These are phyloP conservation scores for Euphorbia tirucalli DNA, from an alignment of 345 rosid genomes.

Conservation along the genomic window DNA sequence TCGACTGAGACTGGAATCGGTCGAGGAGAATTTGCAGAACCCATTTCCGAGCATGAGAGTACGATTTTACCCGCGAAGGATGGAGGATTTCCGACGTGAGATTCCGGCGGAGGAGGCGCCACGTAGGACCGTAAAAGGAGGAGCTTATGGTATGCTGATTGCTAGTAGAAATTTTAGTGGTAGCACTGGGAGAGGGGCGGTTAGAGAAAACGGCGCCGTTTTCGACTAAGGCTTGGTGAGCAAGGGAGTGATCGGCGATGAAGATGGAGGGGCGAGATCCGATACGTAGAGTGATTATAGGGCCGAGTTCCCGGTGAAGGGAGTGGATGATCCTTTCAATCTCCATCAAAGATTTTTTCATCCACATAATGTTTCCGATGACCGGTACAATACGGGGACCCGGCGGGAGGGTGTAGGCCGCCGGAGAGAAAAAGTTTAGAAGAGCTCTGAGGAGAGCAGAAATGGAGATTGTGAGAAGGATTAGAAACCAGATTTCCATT, in stretches of 20 bases:
- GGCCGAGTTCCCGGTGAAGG: constrained; percentile 13
- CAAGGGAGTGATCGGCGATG: constrained; percentile 23
- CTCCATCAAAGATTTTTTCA: not conserved
- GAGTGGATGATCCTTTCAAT: constrained; percentile 2
- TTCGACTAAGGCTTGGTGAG: constrained; percentile 23
- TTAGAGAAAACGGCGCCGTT: constrained; percentile 14
- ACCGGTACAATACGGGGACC: constrained; percentile 13
- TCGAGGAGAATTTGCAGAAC: not conserved
- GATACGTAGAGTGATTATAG: constrained; percentile 13
- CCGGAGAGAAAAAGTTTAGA: not conserved
- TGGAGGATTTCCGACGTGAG: constrained; percentile 25
- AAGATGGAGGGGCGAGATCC: constrained; percentile 14
- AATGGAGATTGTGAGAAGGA: not conserved
- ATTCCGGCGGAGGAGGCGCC: constrained; percentile 31
- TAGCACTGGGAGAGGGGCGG: not conserved
- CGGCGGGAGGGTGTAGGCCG: constrained; percentile 13
- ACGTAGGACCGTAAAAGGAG: constrained; percentile 16
- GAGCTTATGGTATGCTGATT: not conserved
- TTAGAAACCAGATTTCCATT: constrained; percentile 8
- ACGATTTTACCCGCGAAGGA: constrained; percentile 17
- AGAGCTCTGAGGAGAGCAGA: not conserved
- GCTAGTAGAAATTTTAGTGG: not conserved
- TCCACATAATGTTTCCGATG: constrained; percentile 12
- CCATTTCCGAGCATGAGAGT: constrained; percentile 19
- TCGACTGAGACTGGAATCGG: constrained; percentile 3